Conservation (phyloP, 2,329 filamentous ascomycete genomes). For the Paramyrothecium roridum region DNA sequence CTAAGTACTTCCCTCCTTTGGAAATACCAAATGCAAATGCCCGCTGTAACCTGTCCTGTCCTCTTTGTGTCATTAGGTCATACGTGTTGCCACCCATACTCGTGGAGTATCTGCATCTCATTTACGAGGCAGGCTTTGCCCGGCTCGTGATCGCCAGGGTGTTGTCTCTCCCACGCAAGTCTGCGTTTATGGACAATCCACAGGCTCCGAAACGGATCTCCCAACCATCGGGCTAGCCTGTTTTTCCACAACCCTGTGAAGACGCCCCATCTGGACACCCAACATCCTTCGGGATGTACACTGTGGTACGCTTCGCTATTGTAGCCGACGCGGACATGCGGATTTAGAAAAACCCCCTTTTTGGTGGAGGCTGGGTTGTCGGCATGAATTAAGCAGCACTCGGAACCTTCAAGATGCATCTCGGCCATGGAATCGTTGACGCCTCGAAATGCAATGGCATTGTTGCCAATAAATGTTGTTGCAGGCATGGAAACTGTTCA, state of each 20-base stretch:
- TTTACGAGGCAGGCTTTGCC: slow-evolving; percentile 54
- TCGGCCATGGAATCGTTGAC: slow-evolving; percentile 59
- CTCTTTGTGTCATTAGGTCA: slow-evolving; percentile 14
- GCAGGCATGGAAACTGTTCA: slow-evolving; percentile 46
- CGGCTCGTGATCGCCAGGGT: slow-evolving; percentile 33
- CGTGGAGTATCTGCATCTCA: slow-evolving; percentile 58
- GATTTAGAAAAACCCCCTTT: slow-evolving; percentile 65
- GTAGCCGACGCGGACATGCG: slow-evolving; percentile 66
- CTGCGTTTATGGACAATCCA: slow-evolving; percentile 35
- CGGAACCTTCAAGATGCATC: slow-evolving; percentile 68
- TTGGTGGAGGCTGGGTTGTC: slow-evolving; percentile 58
- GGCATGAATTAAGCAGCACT: slow-evolving; percentile 75
- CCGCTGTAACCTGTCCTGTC: too few relatives aligned
- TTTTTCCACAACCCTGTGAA: slow-evolving; percentile 58
- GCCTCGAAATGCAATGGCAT: slow-evolving; percentile 57
- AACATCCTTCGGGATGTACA: slow-evolving; percentile 38
- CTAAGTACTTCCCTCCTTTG: too few relatives aligned
- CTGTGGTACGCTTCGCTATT: slow-evolving; percentile 47
- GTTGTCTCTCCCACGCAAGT: slow-evolving; percentile 32
- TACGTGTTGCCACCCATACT: slow-evolving; percentile 58
- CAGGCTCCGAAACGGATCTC: slow-evolving; percentile 18
- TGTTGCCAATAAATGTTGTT: slow-evolving; percentile 48
- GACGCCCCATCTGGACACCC: slow-evolving; percentile 46
- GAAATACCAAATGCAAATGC: too few relatives aligned
- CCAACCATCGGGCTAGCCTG: slow-evolving; percentile 43